Evolutionary conservation across 1,284 basidiomycete species (phyloP).

Genomic region (Thelephora terrestris): DNA sequence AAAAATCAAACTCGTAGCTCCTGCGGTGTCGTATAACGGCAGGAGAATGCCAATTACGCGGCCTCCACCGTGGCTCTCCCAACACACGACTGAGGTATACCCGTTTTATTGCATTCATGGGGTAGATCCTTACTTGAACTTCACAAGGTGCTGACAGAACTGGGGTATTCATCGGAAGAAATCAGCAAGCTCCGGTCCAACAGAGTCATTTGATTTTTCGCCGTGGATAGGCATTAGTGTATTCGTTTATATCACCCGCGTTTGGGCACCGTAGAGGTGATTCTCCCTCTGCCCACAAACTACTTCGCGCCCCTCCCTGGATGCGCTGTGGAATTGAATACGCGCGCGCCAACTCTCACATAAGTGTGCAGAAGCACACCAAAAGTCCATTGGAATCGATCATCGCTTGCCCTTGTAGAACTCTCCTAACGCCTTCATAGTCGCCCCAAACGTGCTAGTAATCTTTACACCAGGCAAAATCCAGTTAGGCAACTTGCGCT

Average conservation of each 20-base stretch:
- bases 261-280: too few relatives aligned
- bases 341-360: neutral
- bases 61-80: constrained; percentile 77
- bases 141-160: constrained; percentile 50
- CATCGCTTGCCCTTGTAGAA: constrained; percentile 49
- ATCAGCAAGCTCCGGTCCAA: constrained; percentile 43
- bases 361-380: neutral
- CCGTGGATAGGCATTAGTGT: neutral
- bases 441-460: constrained; percentile 64
- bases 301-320: too few relatives aligned
- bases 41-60: constrained; percentile 64
- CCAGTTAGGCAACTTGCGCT: constrained; percentile 79
- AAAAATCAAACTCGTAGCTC: constrained; percentile 77
- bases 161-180: constrained; percentile 53
- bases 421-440: constrained; percentile 56
- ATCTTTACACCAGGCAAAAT: constrained; percentile 61
- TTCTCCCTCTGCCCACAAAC: too few relatives aligned
- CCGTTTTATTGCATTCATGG: neutral
- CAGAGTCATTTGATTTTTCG: constrained; percentile 37
- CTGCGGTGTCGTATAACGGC: constrained; percentile 84
- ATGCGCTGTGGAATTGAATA: too few relatives aligned
- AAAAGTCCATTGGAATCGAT: neutral
- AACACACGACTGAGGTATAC: constrained; percentile 70
- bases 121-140: too few relatives aligned
- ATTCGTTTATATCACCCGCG: neutral